Percentiles rank a stretch among this genome's conserved stretches.
These are phyloP conservation scores for Claviceps arundinis DNA, from an alignment of 2,329 filamentous ascomycete genomes.

Conservation along the genomic window DNA sequence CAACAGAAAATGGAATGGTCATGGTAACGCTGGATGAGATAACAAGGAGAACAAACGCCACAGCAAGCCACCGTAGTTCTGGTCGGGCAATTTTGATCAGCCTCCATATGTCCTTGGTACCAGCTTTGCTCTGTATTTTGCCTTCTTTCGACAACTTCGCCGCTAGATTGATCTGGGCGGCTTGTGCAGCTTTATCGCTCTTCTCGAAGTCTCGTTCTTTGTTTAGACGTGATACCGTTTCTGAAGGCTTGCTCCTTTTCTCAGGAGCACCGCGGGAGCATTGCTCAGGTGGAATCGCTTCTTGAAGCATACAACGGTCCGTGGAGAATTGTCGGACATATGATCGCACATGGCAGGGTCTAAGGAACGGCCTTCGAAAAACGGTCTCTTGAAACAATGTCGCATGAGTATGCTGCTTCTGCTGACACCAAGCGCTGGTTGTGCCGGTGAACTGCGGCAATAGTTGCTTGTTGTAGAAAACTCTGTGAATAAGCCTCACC, in stretches of 20 bases:
- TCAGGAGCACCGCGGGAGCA: slow-evolving; percentile 25
- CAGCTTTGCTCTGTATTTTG: slow-evolving; percentile 42
- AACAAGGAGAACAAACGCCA: slow-evolving; percentile 75
- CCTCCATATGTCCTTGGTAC: slow-evolving; percentile 67
- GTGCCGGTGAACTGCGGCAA: not conserved
- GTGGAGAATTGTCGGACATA: slow-evolving; percentile 19
- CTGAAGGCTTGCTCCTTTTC: slow-evolving; percentile 10
- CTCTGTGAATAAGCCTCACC: not conserved
- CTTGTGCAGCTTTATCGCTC: slow-evolving; percentile 75
- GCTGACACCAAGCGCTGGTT: not conserved
- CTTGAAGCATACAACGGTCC: slow-evolving; percentile 9
- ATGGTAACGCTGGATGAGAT: slow-evolving; percentile 88
- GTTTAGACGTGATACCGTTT: slow-evolving; percentile 18
- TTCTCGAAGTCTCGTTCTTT: slow-evolving; percentile 38
- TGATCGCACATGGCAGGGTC: not conserved
- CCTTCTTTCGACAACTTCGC: slow-evolving; percentile 81
- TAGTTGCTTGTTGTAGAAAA: not conserved
- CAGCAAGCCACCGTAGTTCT: slow-evolving; percentile 61
- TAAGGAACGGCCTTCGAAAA: not conserved
- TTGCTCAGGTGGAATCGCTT: slow-evolving; percentile 15
- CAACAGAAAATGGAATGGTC: slow-evolving; percentile 93
- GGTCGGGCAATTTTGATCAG: slow-evolving; percentile 81
- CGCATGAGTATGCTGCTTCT: not conserved
- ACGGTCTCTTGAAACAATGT: not conserved
- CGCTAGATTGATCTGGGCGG: slow-evolving; percentile 77